A percentile compares a stretch with the other conserved stretches of the same genome.
These are phyloP conservation scores for Raffaelea albimanens DNA, from an alignment of 2,329 filamentous ascomycete species.

Conservation along the genomic window DNA sequence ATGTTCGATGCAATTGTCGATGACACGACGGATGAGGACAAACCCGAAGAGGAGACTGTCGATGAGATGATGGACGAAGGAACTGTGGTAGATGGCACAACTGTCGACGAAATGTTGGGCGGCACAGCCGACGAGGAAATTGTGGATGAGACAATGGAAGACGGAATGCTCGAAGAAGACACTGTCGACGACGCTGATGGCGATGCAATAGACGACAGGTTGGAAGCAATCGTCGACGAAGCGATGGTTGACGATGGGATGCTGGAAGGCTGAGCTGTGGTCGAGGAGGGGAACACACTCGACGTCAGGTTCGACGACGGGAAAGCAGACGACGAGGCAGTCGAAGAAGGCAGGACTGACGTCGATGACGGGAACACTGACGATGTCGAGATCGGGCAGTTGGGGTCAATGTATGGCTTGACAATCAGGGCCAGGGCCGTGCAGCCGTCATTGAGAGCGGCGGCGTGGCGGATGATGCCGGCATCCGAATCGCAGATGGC, in stretches of 20 bases:
- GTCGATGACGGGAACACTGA: neutral
- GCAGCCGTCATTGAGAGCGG: neutral
- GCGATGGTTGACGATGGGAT: neutral
- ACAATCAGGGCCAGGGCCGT: neutral
- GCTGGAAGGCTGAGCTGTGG: neutral
- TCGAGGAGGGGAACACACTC: neutral
- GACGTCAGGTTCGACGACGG: neutral
- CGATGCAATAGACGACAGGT: neutral
- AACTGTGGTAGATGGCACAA: too few relatives aligned
- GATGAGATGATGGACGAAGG: too few relatives aligned
- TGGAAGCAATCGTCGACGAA: neutral
- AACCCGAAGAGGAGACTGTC: too few relatives aligned
- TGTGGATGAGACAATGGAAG: neutral
- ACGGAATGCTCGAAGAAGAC: neutral
- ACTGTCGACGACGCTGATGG: neutral
- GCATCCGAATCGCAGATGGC: constrained; percentile 8
- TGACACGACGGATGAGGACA: too few relatives aligned
- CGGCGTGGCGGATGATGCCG: neutral
- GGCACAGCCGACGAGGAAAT: too few relatives aligned
- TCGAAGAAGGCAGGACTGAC: neutral
- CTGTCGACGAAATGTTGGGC: too few relatives aligned
- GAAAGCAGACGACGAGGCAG: neutral
- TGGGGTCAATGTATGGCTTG: neutral
- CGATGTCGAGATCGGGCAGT: neutral
- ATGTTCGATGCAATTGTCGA: too few relatives aligned